phyloP scores from a whole-genome alignment of 164 flowering plant genomes.

The Brasenia schreberi region DNA sequence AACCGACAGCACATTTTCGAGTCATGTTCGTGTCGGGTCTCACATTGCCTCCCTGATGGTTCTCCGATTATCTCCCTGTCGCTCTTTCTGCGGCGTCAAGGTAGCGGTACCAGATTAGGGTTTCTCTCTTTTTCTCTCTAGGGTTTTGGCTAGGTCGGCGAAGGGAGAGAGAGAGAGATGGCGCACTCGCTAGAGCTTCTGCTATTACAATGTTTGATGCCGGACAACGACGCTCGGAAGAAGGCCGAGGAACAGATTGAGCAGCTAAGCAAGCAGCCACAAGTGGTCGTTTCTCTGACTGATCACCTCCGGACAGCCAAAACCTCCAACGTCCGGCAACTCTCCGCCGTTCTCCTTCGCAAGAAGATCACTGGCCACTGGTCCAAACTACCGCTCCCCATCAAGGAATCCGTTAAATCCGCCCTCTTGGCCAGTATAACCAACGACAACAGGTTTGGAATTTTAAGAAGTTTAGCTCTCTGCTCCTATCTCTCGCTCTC shows the following conservation, averaged over 20 bases:
- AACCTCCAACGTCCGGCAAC: slow-evolving; percentile 89
- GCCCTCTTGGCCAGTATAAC: slow-evolving; percentile 87
- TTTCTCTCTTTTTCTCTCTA: background rate
- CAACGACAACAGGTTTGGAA: slow-evolving; percentile 65
- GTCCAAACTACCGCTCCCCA: slow-evolving; percentile 72
- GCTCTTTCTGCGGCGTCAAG: background rate
- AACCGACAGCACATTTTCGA: no score
- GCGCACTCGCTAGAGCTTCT: slow-evolving; percentile 86
- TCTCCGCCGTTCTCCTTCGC: slow-evolving; percentile 90
- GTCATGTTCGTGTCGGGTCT: no score
- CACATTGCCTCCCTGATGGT: background rate
- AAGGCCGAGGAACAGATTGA: slow-evolving; percentile 97
- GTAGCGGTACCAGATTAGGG: background rate
- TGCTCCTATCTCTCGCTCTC: background rate
- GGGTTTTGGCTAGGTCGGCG: background rate
- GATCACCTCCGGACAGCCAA: slow-evolving; percentile 95
- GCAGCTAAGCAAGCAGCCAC: slow-evolving; percentile 82
- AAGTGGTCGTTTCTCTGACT: slow-evolving; percentile 76
- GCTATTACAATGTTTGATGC: slow-evolving; percentile 87
- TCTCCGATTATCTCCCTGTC: background rate
- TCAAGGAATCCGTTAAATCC: slow-evolving; percentile 52
- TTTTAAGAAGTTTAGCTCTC: background rate
- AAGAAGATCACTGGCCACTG: slow-evolving; percentile 98
- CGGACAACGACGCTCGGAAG: slow-evolving; percentile 89
- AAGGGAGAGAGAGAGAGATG: slow-evolving; percentile 19